Evolutionary conservation across 2,329 filamentous ascomycete species (phyloP).

Genomic region (Meredithiella fracta): DNA sequence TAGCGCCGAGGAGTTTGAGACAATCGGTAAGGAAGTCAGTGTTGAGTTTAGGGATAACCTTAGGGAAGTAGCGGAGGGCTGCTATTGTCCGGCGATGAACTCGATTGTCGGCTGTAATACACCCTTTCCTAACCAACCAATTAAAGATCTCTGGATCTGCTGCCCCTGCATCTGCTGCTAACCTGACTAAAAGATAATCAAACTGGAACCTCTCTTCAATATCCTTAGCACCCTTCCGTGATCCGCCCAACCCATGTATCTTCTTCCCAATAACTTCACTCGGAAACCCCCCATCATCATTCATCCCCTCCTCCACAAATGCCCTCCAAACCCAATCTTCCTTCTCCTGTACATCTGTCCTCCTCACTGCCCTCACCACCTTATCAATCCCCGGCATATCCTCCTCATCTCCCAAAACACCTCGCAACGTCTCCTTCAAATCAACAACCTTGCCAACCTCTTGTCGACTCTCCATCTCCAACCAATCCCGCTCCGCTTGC

Average conservation of each 20-base stretch:
- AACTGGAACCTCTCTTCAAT: not conserved
- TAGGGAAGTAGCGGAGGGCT: not conserved
- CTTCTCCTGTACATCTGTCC: not conserved
- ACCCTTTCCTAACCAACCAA: slow-evolving; percentile 49
- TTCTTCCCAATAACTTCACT: not conserved
- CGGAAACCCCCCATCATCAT: not conserved
- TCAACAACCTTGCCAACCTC: not conserved
- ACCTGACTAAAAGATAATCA: not conserved
- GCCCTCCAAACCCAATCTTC: slow-evolving; percentile 6
- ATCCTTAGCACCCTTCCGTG: not conserved
- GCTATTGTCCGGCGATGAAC: not conserved
- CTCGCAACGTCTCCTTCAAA: slow-evolving; percentile 7
- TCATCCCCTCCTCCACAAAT: not conserved
- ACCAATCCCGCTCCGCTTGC: not conserved
- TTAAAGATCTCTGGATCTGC: slow-evolving; percentile 29
- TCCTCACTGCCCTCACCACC: slow-evolving; percentile 10
- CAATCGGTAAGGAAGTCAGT: slow-evolving; percentile 5
- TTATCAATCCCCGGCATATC: slow-evolving; percentile 13
- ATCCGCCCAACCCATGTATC: not conserved
- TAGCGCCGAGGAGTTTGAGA: slow-evolving; percentile 8
- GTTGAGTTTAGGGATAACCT: not conserved
- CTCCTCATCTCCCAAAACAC: slow-evolving; percentile 9
- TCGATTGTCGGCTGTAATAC: slow-evolving; percentile 15
- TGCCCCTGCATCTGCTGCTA: not conserved
- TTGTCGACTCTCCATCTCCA: not conserved